Percentiles rank a stretch among this genome's conserved stretches.
These are phyloP conservation scores for Telfairia occidentalis DNA, from an alignment of 331 rosid species.

Conservation along the genomic window DNA sequence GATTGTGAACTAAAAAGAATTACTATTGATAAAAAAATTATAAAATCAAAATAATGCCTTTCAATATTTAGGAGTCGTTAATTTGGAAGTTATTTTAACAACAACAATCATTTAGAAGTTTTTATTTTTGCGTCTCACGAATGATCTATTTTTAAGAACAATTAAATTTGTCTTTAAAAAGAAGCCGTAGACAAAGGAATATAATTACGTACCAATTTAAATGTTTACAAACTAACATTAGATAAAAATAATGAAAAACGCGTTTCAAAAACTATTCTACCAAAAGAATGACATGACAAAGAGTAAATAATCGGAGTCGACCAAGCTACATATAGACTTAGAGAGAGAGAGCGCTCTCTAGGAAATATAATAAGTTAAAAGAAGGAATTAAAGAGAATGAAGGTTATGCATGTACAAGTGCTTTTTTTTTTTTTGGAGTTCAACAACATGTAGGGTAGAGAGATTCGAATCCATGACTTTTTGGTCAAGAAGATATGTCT, in stretches of 20 bases:
- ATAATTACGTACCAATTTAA: not conserved
- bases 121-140: not conserved
- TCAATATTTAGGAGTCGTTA: not conserved
- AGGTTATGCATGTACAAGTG: too few species aligned
- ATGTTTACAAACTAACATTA: not conserved
- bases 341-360: not conserved
- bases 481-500: too few species aligned
- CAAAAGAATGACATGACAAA: not conserved
- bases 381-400: not conserved
- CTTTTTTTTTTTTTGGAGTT: too few species aligned
- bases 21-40: too few species aligned
- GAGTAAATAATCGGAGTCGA: not conserved
- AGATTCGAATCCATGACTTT: too few species aligned
- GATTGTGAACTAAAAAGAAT: too few species aligned
- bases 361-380: not conserved
- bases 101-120: too few species aligned
- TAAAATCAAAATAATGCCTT: not conserved
- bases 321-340: not conserved
- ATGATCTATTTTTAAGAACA: not conserved
- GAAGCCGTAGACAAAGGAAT: too few species aligned
- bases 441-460: too few species aligned
- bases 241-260: not conserved
- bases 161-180: not conserved
- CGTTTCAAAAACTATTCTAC: not conserved
- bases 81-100: too few species aligned